Conservation (phyloP, 1,284 basidiomycete species). For the Apiotrichum porosum region DNA sequence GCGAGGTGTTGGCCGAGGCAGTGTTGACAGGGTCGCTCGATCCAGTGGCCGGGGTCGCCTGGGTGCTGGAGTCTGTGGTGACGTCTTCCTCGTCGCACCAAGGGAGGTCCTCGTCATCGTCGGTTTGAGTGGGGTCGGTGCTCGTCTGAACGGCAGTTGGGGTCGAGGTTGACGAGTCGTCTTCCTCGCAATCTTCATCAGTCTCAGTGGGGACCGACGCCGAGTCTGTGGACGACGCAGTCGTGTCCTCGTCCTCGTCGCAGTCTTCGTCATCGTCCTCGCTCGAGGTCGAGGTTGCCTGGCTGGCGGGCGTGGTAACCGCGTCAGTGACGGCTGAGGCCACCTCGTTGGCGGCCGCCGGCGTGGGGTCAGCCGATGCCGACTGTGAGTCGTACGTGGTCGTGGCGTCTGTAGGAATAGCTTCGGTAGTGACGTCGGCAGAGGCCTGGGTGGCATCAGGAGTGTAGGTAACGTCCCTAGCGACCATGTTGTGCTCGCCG, state of each 20-base stretch:
- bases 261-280: neutral
- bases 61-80: neutral
- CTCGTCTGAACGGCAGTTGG: too few species aligned
- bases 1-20: too few species aligned
- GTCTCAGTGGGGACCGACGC: neutral
- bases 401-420: neutral
- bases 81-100: constrained; percentile 11
- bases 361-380: too few species aligned
- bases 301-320: neutral
- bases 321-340: neutral
- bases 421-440: neutral
- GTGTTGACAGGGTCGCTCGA: too few species aligned
- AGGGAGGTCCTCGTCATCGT: constrained; percentile 12
- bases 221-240: constrained; percentile 50
- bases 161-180: neutral
- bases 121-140: too few species aligned
- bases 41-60: neutral
- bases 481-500: neutral
- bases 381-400: too few species aligned
- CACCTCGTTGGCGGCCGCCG: neutral
- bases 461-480: neutral
- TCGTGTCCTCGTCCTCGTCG: constrained; percentile 6
- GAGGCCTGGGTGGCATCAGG: neutral
- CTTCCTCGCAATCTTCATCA: neutral
- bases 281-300: neutral